phyloP scores from a whole-genome alignment of 148 eudicot species.

The Chenopodium quinoa region DNA sequence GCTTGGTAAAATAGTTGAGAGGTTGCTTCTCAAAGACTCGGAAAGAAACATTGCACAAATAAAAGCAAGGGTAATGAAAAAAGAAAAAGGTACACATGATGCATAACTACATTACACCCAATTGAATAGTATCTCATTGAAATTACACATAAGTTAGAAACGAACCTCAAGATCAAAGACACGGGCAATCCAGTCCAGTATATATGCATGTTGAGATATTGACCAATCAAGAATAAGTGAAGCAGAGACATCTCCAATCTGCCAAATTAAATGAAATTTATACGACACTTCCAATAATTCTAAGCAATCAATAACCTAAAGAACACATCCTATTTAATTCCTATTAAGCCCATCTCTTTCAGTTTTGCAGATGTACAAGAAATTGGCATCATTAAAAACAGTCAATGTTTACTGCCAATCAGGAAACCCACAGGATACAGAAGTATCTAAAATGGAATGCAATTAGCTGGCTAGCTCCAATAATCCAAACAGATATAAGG shows the following conservation, averaged over 20 bases:
- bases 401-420: background rate
- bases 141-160: background rate
- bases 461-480: background rate
- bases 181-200: slow-evolving; percentile 88
- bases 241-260: slow-evolving; percentile 66
- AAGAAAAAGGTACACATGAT: background rate
- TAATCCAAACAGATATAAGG: background rate
- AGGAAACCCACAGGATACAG: background rate
- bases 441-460: background rate
- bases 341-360: slow-evolving; percentile 6
- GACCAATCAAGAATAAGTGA: slow-evolving; percentile 92
- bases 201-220: slow-evolving; percentile 68
- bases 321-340: background rate
- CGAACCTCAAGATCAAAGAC: slow-evolving; percentile 86
- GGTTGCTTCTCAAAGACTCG: background rate
- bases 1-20: background rate
- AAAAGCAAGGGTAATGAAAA: background rate
- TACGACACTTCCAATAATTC: background rate
- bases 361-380: background rate
- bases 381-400: background rate
- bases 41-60: background rate
- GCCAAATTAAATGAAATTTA: slow-evolving; percentile 27
- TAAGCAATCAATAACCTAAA: slow-evolving; percentile 2
- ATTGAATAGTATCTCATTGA: background rate
- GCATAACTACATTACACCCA: background rate